Conservation (phyloP, 1,284 basidiomycete species). For the Malassezia japonica region DNA sequence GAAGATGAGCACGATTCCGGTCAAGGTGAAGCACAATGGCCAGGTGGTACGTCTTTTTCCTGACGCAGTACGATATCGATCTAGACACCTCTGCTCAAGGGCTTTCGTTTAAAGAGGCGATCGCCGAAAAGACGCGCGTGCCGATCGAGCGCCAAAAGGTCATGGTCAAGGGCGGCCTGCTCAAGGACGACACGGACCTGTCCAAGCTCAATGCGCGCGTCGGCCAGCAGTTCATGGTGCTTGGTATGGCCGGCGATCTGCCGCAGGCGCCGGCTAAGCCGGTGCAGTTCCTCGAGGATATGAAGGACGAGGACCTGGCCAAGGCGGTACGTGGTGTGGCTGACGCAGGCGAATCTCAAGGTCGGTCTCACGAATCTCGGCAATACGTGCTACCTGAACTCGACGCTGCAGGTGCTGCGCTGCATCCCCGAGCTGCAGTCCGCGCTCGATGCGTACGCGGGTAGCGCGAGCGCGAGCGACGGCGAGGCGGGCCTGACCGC, state of each 20-base stretch:
- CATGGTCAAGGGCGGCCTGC: slow-evolving; percentile 85
- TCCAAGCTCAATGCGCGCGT: slow-evolving; percentile 69
- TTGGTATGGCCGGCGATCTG: slow-evolving; percentile 76
- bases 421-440: slow-evolving; percentile 75
- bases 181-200: slow-evolving; percentile 75
- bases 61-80: slow-evolving; percentile 26
- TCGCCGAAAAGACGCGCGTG: slow-evolving; percentile 74
- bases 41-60: slow-evolving; percentile 55
- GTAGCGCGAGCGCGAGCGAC: slow-evolving; percentile 26
- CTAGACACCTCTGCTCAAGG: slow-evolving; percentile 64
- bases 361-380: slow-evolving; percentile 52
- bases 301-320: slow-evolving; percentile 72
- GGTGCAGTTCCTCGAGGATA: slow-evolving; percentile 73
- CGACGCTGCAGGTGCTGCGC: slow-evolving; percentile 81
- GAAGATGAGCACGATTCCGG: slow-evolving; percentile 50
- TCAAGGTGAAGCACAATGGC: slow-evolving; percentile 84
- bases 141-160: slow-evolving; percentile 87
- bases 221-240: slow-evolving; percentile 42
- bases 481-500: slow-evolving; percentile 51
- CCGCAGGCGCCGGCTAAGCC: slow-evolving; percentile 73
- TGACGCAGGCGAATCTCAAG: slow-evolving; percentile 4
- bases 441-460: slow-evolving; percentile 30
- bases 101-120: slow-evolving; percentile 66
- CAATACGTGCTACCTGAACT: slow-evolving; percentile 93
- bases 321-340: slow-evolving; percentile 53